phyloP scores from a whole-genome alignment of 78 protist genomes.

The Bodo saltans region DNA sequence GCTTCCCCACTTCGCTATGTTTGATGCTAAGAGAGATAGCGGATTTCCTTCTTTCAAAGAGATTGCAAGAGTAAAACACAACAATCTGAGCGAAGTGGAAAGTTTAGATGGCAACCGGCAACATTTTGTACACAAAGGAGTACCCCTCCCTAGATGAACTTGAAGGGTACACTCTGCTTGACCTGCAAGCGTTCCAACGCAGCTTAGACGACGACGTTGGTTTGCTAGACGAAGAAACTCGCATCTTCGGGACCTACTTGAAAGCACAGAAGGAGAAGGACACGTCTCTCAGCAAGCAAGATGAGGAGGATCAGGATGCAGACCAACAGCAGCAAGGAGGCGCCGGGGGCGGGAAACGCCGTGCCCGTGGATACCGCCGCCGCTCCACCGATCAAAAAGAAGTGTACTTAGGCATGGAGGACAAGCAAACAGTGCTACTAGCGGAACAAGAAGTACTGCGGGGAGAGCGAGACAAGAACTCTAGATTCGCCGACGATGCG shows the following conservation, averaged over 20 bases:
- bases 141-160: not conserved
- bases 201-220: not conserved
- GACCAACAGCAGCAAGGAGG: not conserved
- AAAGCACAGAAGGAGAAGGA: not conserved
- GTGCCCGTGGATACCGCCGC: not conserved
- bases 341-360: not conserved
- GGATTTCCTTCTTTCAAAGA: not conserved
- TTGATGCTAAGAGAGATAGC: not conserved
- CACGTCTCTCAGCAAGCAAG: not conserved
- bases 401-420: not conserved
- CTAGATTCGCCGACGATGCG: not conserved
- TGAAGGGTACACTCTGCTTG: not conserved
- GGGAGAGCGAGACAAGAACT: not conserved
- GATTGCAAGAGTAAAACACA: not conserved
- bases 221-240: not conserved
- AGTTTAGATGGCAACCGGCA: not conserved
- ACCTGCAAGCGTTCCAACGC: not conserved
- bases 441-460: not conserved
- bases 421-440: not conserved
- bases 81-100: not conserved
- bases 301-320: not conserved
- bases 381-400: not conserved
- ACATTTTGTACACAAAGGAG: conserved; percentile 12
- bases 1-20: no score
- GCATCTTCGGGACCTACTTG: not conserved